phyloP scores from a whole-genome alignment of 805 yeast species.

The Brettanomyces bruxellensis region DNA sequence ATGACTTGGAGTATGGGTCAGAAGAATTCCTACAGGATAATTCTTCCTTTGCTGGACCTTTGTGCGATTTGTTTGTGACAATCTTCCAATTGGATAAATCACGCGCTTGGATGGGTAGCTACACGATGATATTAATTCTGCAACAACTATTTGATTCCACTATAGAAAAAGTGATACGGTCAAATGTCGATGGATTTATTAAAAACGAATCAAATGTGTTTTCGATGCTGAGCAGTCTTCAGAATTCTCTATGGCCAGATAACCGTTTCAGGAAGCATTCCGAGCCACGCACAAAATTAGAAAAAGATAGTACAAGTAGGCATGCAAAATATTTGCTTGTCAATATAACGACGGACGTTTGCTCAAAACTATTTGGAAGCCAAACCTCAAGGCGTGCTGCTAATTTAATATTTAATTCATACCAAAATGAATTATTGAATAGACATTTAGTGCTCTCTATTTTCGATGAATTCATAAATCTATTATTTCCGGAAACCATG shows the following conservation, averaged over 20 bases:
- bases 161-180: constrained; percentile 54
- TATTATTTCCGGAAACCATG: constrained; percentile 27
- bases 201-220: constrained; percentile 37
- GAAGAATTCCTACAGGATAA: constrained; percentile 6
- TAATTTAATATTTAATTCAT: constrained; percentile 46
- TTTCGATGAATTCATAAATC: constrained; percentile 47
- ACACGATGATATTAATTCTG: constrained; percentile 69
- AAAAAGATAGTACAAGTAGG: constrained; percentile 41
- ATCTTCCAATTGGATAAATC: constrained; percentile 54
- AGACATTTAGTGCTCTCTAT: constrained; percentile 51
- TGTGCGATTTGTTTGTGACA: constrained; percentile 65
- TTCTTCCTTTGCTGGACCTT: constrained; percentile 66
- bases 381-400: constrained; percentile 58
- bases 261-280: constrained; percentile 41
- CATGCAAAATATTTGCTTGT: constrained; percentile 52
- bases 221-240: constrained; percentile 26
- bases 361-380: constrained; percentile 67
- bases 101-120: constrained; percentile 74
- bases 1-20: constrained; percentile 20
- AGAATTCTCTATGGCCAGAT: constrained; percentile 38
- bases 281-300: constrained; percentile 35
- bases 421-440: constrained; percentile 68
- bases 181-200: constrained; percentile 28
- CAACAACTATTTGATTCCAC: constrained; percentile 87
- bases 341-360: constrained; percentile 50